Evolutionary conservation across 352 stramenopile genomes (phyloP).

Genomic region (Globisporangium recalcitrans): DNA sequence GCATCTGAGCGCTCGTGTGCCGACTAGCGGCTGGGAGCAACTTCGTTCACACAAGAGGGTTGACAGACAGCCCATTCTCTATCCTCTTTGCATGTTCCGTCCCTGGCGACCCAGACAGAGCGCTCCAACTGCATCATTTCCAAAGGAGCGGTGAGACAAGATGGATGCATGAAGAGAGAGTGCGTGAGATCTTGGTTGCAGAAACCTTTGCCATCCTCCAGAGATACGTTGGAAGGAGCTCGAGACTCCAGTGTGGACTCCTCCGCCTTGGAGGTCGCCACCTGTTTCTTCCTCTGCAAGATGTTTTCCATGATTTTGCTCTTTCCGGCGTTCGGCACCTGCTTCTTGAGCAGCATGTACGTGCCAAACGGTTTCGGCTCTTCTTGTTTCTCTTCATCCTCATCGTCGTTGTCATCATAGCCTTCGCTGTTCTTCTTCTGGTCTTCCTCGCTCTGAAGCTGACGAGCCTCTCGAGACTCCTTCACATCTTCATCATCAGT

Average conservation of each 20-base stretch:
- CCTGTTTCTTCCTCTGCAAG: slow-evolving; percentile 22
- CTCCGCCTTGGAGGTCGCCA: neutral
- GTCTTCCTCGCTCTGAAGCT: neutral
- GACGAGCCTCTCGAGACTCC: neutral
- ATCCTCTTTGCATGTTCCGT: neutral
- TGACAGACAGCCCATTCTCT: neutral
- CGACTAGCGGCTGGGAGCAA: neutral
- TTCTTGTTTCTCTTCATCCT: slow-evolving; percentile 10
- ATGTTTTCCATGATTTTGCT: slow-evolving; percentile 34
- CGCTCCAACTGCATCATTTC: neutral
- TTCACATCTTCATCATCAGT: neutral
- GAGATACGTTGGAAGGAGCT: too few relatives aligned
- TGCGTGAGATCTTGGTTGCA: too few relatives aligned
- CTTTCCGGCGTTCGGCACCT: slow-evolving; percentile 28
- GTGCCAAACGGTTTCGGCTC: slow-evolving; percentile 27
- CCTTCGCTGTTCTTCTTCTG: neutral
- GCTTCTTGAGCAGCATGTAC: slow-evolving; percentile 41
- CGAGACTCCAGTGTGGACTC: too few relatives aligned
- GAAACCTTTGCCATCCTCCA: too few relatives aligned
- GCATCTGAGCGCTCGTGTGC: neutral
- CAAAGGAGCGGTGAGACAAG: neutral
- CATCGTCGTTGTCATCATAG: slow-evolving; percentile 1
- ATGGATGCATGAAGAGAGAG: neutral
- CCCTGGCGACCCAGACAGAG: too few relatives aligned
- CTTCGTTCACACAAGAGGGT: neutral